Conservation (phyloP, 371 early-diverging fungal species). For the Mortierella sp. region DNA sequence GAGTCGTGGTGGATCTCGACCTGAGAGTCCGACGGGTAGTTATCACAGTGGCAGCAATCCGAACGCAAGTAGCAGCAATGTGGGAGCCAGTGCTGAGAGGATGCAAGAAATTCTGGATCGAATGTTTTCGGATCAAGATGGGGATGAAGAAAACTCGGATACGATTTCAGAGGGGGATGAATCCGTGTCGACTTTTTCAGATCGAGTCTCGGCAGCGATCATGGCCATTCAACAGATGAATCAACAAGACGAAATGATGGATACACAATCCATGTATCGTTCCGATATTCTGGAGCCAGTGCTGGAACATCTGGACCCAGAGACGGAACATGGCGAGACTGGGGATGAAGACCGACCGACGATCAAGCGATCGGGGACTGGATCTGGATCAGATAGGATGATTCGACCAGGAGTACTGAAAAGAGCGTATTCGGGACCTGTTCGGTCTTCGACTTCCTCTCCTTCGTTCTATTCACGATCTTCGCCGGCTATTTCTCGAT, state of each 20-base stretch:
- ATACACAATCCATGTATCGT: slow-evolving; percentile 34
- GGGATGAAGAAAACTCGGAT: slow-evolving; percentile 32
- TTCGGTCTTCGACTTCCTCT: slow-evolving; percentile 10
- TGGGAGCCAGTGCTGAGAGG: slow-evolving; percentile 39
- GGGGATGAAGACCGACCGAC: background rate
- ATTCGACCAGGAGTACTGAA: slow-evolving; percentile 10
- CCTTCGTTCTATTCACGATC: too few relatives aligned
- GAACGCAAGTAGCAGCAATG: background rate
- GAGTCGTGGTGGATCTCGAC: slow-evolving; percentile 34
- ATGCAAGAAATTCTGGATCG: slow-evolving; percentile 54
- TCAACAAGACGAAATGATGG: slow-evolving; percentile 27
- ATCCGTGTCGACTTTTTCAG: slow-evolving; percentile 44
- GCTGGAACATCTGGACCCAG: slow-evolving; percentile 18
- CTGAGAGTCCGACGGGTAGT: slow-evolving; percentile 47
- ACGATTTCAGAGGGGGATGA: slow-evolving; percentile 36
- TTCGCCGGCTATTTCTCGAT: too few relatives aligned
- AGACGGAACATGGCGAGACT: background rate
- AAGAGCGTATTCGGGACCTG: slow-evolving; percentile 32
- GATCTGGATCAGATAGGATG: background rate
- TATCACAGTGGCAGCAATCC: slow-evolving; percentile 28
- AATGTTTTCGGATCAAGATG: slow-evolving; percentile 50
- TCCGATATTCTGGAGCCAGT: slow-evolving; percentile 38
- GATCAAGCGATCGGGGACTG: background rate
- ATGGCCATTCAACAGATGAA: slow-evolving; percentile 41
- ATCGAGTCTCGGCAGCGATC: slow-evolving; percentile 45